phyloP scores from a whole-genome alignment of 1,284 basidiomycete genomes.

The Cerrena zonata region DNA sequence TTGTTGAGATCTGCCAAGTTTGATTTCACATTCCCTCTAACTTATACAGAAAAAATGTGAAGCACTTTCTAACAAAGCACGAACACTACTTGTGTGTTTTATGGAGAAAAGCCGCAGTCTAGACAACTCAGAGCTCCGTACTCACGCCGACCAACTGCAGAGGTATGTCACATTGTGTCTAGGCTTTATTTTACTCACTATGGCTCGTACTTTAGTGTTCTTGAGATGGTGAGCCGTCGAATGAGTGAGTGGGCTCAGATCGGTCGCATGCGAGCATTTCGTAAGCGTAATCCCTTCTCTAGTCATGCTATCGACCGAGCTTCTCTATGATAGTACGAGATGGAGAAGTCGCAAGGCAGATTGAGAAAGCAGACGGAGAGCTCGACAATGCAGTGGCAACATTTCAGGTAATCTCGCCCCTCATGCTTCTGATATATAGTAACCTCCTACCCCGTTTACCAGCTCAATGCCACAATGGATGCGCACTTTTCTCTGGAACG shows the following conservation, averaged over 20 bases:
- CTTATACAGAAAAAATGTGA: slow-evolving; percentile 22
- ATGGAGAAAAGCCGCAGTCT: slow-evolving; percentile 33
- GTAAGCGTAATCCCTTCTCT: not conserved
- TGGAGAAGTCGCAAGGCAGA: slow-evolving; percentile 38
- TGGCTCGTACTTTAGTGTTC: not conserved
- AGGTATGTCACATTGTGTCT: slow-evolving; percentile 31
- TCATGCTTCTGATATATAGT: not conserved
- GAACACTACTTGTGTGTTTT: slow-evolving; percentile 32
- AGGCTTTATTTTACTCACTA: not conserved
- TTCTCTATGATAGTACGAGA: slow-evolving; percentile 34
- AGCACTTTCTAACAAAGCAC: slow-evolving; percentile 37
- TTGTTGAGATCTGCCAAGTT: not conserved
- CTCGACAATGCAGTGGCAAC: slow-evolving; percentile 35
- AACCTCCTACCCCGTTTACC: not conserved
- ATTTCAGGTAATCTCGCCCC: slow-evolving; percentile 24
- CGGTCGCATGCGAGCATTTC: not conserved
- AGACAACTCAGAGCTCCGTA: slow-evolving; percentile 34
- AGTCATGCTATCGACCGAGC: not conserved
- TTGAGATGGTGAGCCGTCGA: not conserved
- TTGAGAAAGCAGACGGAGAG: slow-evolving; percentile 37
- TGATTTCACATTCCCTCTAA: not conserved
- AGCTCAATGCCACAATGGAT: not conserved
- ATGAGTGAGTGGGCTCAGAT: not conserved
- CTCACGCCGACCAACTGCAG: slow-evolving; percentile 38
- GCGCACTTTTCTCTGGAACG: not conserved